Conservation (phyloP, 1,284 basidiomycete species). For the Porogramme epimiltina region DNA sequence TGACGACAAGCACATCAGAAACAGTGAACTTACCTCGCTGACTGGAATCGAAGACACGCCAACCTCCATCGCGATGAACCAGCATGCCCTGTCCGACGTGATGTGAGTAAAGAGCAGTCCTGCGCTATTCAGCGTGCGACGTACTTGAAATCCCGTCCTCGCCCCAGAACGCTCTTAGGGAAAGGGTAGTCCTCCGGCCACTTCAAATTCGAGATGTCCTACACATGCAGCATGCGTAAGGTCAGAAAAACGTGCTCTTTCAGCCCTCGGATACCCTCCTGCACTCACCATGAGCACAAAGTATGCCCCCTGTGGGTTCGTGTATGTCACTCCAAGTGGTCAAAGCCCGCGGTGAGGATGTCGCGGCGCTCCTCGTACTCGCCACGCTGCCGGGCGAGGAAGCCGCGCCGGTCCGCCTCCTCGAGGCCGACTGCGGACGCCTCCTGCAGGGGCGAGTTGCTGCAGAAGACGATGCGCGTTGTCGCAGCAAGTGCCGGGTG, state of each 20-base stretch:
- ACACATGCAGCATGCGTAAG: neutral
- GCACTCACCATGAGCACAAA: conserved; percentile 80
- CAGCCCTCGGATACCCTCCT: too few relatives aligned
- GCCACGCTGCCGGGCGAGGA: conserved; percentile 77
- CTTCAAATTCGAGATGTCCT: conserved; percentile 81
- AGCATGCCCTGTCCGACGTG: conserved; percentile 64
- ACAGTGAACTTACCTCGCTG: conserved; percentile 76
- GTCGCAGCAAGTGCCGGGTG: conserved; percentile 86
- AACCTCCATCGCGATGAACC: conserved; percentile 89
- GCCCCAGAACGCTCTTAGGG: conserved; percentile 73
- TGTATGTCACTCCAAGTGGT: conserved; percentile 88
- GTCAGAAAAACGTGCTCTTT: neutral
- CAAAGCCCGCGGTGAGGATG: conserved; percentile 78
- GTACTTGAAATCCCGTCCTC: conserved; percentile 87
- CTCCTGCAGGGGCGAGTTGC: conserved; percentile 91
- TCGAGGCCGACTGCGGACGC: conserved; percentile 88
- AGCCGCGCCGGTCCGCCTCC: conserved; percentile 69
- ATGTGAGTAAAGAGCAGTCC: conserved; percentile 1
- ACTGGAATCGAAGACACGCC: conserved; percentile 93
- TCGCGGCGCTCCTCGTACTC: conserved; percentile 86
- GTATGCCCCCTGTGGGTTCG: conserved; percentile 86
- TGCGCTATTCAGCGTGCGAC: conserved; percentile 20
- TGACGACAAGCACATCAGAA: neutral
- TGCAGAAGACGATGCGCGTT: conserved; percentile 94
- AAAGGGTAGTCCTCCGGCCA: conserved; percentile 87